Evolutionary conservation across 345 rosid species (phyloP).

Genomic region (Lenwebbia sp.): DNA sequence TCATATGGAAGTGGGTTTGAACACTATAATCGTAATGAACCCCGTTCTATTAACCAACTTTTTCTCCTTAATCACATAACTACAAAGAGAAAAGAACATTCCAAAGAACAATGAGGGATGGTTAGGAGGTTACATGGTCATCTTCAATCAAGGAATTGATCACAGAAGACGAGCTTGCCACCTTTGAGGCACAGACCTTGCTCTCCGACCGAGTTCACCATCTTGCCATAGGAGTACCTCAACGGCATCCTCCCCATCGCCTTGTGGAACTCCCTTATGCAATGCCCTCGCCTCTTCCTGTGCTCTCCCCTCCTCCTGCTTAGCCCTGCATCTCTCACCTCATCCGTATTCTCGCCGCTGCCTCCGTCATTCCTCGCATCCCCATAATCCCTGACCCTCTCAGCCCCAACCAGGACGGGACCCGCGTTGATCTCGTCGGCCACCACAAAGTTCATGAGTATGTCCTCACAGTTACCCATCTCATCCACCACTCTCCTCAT

Average conservation of each 20-base stretch:
- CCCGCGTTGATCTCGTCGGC: slow-evolving; percentile 4
- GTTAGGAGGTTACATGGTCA: not conserved
- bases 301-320: slow-evolving; percentile 8
- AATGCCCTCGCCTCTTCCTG: slow-evolving; percentile 8
- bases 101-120: not conserved
- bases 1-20: not conserved
- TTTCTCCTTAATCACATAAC: not conserved
- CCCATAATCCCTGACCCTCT: slow-evolving; percentile 11
- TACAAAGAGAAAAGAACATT: not conserved
- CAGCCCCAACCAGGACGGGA: slow-evolving; percentile 8
- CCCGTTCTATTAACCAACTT: not conserved
- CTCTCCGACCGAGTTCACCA: slow-evolving; percentile 4
- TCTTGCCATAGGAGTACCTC: slow-evolving; percentile 9
- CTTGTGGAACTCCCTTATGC: slow-evolving; percentile 8
- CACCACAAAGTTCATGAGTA: slow-evolving; percentile 13
- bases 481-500: slow-evolving; percentile 8
- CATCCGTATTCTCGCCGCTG: not conserved
- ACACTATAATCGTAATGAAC: not conserved
- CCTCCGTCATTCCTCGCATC: slow-evolving; percentile 7
- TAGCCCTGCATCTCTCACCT: slow-evolving; percentile 8
- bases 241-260: slow-evolving; percentile 10
- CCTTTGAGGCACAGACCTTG: slow-evolving; percentile 10
- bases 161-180: slow-evolving; percentile 7
- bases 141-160: not conserved
- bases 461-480: slow-evolving; percentile 13